Evolutionary conservation across 2,329 filamentous ascomycete genomes (phyloP), one percentile per base, ranked within the genome.

Genomic region (Arachnomyces sp.): DNA sequence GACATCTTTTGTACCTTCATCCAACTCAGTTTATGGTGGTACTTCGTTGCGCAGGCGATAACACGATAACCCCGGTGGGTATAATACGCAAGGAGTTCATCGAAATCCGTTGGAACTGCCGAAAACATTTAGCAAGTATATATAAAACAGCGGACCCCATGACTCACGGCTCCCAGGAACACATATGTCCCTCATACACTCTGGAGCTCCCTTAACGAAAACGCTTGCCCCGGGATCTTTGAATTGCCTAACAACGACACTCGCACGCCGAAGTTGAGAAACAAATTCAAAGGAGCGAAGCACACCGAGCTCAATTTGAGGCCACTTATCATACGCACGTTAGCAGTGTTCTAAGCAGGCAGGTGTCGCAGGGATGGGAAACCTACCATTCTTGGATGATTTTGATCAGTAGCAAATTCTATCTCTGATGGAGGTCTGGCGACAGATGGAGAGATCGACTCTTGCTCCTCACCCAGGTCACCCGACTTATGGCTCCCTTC

Each of bases 21-120:
- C 89, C 88, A 95, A 53, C 82, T 93, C 25, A 96, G 72, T 56
- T 88, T 92, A 42, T 79, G 77, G 38, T 96, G 76, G 55, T 92
- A 84, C 59, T 87, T 94, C 1, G 85, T 86, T 4, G 92, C 92
- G 57, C 89, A 95, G 4, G 84, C 93, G 57, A 98, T 98, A 9
- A 98, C 92, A 58, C 92, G 83, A 64, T 89, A 98, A 15, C 93
- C 92, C 56, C 90, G 82, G 54, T 98, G 92, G 0, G 92, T 98
- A 63, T 98, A 98, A 57, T 86, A 81, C 2, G 81, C 81, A 2
- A 98, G 69, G 2, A 93, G 74, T 48, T 95, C 87, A 30, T 96
- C 88, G 53, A 93, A 98, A 58, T 95, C 86, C 20, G 72, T 67
- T 0, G 92, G 92, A 49, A 98, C 81, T 68, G 43, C n/a, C 11